Evolutionary conservation across 768 basidiomycete species (phyloP), one percentile per base, ranked within the genome.

Genomic region (Russula dissimulans): DNA sequence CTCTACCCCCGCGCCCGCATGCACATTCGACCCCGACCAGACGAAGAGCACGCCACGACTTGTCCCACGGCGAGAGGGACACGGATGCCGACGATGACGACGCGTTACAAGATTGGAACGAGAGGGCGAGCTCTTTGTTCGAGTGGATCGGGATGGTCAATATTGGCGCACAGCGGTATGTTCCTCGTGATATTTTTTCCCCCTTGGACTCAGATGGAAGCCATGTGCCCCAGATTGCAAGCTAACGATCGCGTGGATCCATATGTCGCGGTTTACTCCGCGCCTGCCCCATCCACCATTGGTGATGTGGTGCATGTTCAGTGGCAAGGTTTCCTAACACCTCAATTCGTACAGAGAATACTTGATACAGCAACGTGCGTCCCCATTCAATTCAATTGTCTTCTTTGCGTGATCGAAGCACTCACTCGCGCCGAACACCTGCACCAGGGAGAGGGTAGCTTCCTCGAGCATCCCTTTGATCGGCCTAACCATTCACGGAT

Each of bases 71-170:
- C 15, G 42, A 54, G 42, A 44, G 14, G 31, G n/a, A n/a, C 31
- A 34, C 31, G 42, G 47, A 22, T 1, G 60, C 66, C 29, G 66
- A 68, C 3, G 77, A 78, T 34, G 65, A 69, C 2, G 78, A 79
- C 26, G 70, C 62, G n/a, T 34, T 66, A 9, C 81, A 83, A 46
- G 81, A 83, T 57, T 82, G 82, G 77, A 69, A 78, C 7, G 72
- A 74, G 10, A 72, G 74, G 8, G 70, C 80, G 45, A 68, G 71
- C 8, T 71, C 67, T 3, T 70, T 87, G 15, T 84, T 86, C 54
- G 88, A 89, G 68, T 90, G 88, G 88, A 76, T 82, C 8, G 88
- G 87, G 7, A 79, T 89, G 81, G 84, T 81, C 3, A 76, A 75
- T 58, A 67, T 89, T 5, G 85, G 82, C 14, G 76, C 88, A 2